phyloP scores from a whole-genome alignment of 1,284 basidiomycete species.

The Ceratobasidium theobromae region DNA sequence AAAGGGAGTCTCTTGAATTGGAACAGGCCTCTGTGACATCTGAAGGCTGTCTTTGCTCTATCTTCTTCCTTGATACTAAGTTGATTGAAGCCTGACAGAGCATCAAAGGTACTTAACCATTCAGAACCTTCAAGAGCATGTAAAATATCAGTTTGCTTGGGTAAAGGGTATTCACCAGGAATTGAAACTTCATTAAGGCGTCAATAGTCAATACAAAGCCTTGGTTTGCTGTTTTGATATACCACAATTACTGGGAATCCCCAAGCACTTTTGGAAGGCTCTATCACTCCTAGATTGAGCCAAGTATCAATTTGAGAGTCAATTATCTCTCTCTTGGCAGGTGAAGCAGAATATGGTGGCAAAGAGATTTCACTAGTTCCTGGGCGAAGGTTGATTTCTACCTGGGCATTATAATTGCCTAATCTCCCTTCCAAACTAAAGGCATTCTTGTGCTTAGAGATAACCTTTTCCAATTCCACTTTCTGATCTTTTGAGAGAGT shows the following conservation, averaged over 20 bases:
- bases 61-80: constrained; percentile 42
- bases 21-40: constrained; percentile 46
- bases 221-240: constrained; percentile 42
- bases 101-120: constrained; percentile 45
- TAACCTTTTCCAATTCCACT: too few species aligned
- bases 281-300: constrained; percentile 43
- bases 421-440: constrained; percentile 42
- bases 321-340: constrained; percentile 43
- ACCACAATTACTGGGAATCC: constrained; percentile 43
- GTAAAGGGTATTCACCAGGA: constrained; percentile 49
- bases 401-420: constrained; percentile 37
- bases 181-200: constrained; percentile 44
- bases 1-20: constrained; percentile 51
- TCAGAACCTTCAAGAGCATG: constrained; percentile 43
- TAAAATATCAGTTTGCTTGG: constrained; percentile 46
- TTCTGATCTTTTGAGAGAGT: too few species aligned
- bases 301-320: constrained; percentile 43
- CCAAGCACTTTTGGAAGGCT: constrained; percentile 45
- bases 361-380: constrained; percentile 39
- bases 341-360: constrained; percentile 41
- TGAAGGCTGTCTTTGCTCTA: constrained; percentile 45
- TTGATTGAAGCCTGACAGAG: constrained; percentile 48
- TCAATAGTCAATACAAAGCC: constrained; percentile 44
- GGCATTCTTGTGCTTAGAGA: constrained; percentile 33
- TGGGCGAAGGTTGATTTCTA: constrained; percentile 34